Evolutionary conservation across 2,329 filamentous ascomycete species (phyloP), one percentile per base, ranked within the genome.

Genomic region (Verruconis gallopava): DNA sequence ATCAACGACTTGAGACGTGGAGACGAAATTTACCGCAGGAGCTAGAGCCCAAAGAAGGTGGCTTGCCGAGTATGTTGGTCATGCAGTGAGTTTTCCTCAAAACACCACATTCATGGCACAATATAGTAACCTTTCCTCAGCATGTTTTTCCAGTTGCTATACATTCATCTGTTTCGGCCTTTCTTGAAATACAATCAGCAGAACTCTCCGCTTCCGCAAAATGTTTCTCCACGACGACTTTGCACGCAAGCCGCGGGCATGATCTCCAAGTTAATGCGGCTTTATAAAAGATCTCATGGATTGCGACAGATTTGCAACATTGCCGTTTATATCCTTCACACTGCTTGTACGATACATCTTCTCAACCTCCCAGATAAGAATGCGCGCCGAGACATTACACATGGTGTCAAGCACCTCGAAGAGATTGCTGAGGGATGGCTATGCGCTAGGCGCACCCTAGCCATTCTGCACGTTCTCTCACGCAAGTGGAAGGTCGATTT

Each of bases 121-220:
- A 21, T 35, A 35, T 40, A 60, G 60, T 45, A 61, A 35, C 13
- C 3, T 13, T n/a, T n/a, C n/a, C 17, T 4, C 53, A 95, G 88
- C 65, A 96, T 96, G 88, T 94, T 96, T 62, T 94, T 89, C 60
- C 88, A 96, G 55, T 72, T 96, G 1, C 77, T 95, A 37, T 93
- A 93, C 56, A 93, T 96, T 46, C 88, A 96, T 54, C 77, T 96
- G 3, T 96, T 95, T 67, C 78, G 89, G 4, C 89, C 91, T 0
- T 96, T 96, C 56, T 71, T 96, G 39, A 94, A 91, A 59, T 96
- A 95, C 55, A 81, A 76, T 3, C 85, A 82, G 38, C 66, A 75
- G 4, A 79, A 78, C 1, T 94, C 88, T 1, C 89, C 86, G 1
- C 71, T 95, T 1, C 89, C 88, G 3, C 65, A 77, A 2, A 85